A percentile compares a stretch with the other conserved stretches of the same genome.
Evolutionary conservation across 208 protist genomes (phyloP).

Genomic region (Wallacemonas sp.): DNA sequence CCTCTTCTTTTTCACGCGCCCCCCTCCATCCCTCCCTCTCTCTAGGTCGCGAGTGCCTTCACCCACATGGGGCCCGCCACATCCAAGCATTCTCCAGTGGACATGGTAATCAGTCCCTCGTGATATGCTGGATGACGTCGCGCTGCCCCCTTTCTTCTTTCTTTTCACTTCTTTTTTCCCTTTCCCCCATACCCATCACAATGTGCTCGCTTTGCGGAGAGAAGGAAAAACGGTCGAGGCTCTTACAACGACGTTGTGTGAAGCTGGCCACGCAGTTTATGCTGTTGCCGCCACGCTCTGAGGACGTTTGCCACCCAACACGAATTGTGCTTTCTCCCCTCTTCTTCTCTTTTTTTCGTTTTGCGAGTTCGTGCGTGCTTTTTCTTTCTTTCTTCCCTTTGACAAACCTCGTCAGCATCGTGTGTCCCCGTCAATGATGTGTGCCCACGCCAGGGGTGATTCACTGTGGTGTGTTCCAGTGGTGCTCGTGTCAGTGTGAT

Average conservation of each 20-base stretch:
- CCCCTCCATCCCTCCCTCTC: background rate
- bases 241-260: too few species aligned
- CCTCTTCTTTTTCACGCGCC: background rate
- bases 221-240: too few species aligned
- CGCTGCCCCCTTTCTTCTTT: background rate
- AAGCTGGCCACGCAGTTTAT: too few species aligned
- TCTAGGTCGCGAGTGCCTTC: too few species aligned
- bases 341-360: background rate
- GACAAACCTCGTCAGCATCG: background rate
- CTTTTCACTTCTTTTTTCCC: conserved; percentile 8
- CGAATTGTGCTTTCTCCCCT: background rate
- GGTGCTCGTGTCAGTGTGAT: background rate
- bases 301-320: background rate
- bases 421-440: background rate
- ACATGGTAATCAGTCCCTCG: background rate
- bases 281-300: too few species aligned
- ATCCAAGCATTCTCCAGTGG: background rate
- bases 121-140: background rate
- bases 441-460: background rate
- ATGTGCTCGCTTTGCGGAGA: background rate
- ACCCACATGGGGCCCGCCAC: too few species aligned
- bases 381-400: background rate
- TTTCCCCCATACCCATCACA: background rate
- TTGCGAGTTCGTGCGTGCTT: background rate
- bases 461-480: background rate